Base-by-base conservation (phyloP, 768 basidiomycete species). In the Rhodotorula toruloides region DNA sequence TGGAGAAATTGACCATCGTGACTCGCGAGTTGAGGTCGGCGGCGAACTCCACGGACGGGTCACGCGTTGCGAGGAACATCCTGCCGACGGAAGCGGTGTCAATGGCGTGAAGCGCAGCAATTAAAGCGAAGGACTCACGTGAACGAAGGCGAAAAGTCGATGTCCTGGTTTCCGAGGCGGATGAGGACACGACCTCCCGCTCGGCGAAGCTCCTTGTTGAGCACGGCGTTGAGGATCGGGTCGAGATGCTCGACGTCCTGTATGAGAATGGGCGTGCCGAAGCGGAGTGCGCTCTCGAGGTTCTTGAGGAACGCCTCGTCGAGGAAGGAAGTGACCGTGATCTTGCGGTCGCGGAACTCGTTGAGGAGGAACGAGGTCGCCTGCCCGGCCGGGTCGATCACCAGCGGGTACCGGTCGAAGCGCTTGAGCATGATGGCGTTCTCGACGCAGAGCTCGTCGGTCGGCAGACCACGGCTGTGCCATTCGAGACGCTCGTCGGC, bases 371-470 rank as follows among this genome's bases (percentile, higher is more conserved):
- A 99, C 16, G 86, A 84, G 0, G 91, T 93, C 11, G 96, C 96
- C 76, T 99, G 96, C 22, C 93, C 96, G 8, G 94, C 96, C 9
- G 96, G 96, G 76, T 99, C 96, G 74, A 99, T 91, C 63, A 99
- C 90, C 56, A 98, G 84, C 12, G 96, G 96, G 77, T 98, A 98
- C 27, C 96, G 89, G 74, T 91, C 90, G 84, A 92, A 97, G 54
- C 92, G 87, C 76, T 94, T 92, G 76, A 99, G 85, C 91, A 98
- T 98, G 78, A 98, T 92, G n/a, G 96, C 96, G 76, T 99, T 99
- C 80, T 98, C 96, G 1, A 90, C 91, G 71, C 91, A 97, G 50
- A 99, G 81, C 68, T 89, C 92, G 78, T 99, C 93, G 10, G 91
- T 86, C 2, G 96, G 96, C n/a, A 98, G 82, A 1, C 90, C 87